A percentile compares a stretch with the other conserved stretches of the same genome.
Evolutionary conservation across 129 eudicot genomes (phyloP).

Genomic region (Ambrosia trifida): DNA sequence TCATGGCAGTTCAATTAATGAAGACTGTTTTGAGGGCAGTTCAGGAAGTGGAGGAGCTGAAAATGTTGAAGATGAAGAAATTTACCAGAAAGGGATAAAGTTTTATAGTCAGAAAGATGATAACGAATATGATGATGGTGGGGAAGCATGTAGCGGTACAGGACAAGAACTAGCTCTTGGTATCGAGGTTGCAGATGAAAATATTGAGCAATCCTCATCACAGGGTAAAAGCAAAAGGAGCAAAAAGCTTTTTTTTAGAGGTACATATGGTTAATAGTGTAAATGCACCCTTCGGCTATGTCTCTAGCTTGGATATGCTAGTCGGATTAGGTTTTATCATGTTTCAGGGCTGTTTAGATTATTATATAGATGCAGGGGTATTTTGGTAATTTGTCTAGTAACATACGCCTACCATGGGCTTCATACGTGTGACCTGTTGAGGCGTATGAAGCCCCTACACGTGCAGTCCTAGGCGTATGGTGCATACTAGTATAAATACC

Average conservation of each 20-base stretch:
- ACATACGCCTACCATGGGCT: too few species aligned
- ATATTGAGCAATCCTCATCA: slow-evolving; percentile 30
- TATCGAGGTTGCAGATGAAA: slow-evolving; percentile 33
- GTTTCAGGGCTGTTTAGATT: too few species aligned
- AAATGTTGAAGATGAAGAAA: slow-evolving; percentile 21
- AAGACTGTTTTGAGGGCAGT: slow-evolving; percentile 51
- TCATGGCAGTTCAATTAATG: slow-evolving; percentile 37
- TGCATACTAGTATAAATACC: too few species aligned
- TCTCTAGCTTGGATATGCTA: too few species aligned
- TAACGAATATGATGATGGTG: slow-evolving; percentile 41
- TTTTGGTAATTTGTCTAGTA: too few species aligned
- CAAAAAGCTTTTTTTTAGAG: slow-evolving; percentile 42
- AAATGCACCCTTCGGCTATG: too few species aligned
- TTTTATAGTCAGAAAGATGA: slow-evolving; percentile 36
- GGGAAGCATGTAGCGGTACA: slow-evolving; percentile 44
- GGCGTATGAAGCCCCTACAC: too few species aligned
- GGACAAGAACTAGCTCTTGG: slow-evolving; percentile 41
- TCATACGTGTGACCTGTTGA: too few species aligned
- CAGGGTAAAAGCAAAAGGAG: slow-evolving; percentile 48
- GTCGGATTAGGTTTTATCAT: too few species aligned
- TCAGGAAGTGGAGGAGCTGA: slow-evolving; percentile 43
- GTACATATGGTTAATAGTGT: slow-evolving; percentile 31
- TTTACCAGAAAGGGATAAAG: slow-evolving; percentile 44
- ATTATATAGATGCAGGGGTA: too few species aligned
- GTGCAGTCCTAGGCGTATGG: too few species aligned